A percentile compares a stretch with the other conserved stretches of the same genome.
phyloP scores from a whole-genome alignment of 164 flowering plant species.

The Vitis cinerea region DNA sequence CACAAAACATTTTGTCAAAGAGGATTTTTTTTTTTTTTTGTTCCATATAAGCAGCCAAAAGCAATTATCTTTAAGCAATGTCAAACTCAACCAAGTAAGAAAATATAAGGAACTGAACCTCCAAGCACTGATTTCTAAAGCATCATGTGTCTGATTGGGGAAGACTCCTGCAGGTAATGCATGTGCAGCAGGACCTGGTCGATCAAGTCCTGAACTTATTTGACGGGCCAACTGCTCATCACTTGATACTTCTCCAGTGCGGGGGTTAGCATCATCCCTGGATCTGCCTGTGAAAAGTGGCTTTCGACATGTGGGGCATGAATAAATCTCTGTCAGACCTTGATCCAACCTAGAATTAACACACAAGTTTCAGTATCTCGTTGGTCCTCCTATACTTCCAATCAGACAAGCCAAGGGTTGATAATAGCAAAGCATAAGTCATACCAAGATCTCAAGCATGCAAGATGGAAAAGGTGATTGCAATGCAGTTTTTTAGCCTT shows the following conservation, averaged over 20 bases:
- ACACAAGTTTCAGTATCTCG: conserved; percentile 13
- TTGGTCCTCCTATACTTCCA: not conserved
- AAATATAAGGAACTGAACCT: conserved; percentile 45
- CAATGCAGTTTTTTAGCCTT: conserved; percentile 90
- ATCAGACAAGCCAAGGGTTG: not conserved
- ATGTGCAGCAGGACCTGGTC: conserved; percentile 42
- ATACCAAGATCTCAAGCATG: conserved; percentile 98
- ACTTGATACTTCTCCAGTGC: conserved; percentile 38
- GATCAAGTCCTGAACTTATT: conserved; percentile 54
- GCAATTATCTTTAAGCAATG: not conserved
- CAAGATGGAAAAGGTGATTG: conserved; percentile 95
- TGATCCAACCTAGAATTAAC: conserved; percentile 83
- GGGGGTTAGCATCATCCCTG: conserved; percentile 37
- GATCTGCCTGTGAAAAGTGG: conserved; percentile 66
- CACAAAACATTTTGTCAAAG: not conserved
- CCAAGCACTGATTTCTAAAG: conserved; percentile 60
- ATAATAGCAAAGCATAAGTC: conserved; percentile 6
- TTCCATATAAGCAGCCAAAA: not conserved
- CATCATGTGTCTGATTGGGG: conserved; percentile 50
- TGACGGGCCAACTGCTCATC: conserved; percentile 88
- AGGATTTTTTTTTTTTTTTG: not conserved
- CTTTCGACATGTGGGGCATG: conserved; percentile 97
- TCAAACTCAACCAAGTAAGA: not conserved
- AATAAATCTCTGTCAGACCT: conserved; percentile 67
- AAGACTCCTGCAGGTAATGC: conserved; percentile 49